Base-by-base conservation (phyloP, 2,329 filamentous ascomycete species). In the Dactylellina leptospora region DNA sequence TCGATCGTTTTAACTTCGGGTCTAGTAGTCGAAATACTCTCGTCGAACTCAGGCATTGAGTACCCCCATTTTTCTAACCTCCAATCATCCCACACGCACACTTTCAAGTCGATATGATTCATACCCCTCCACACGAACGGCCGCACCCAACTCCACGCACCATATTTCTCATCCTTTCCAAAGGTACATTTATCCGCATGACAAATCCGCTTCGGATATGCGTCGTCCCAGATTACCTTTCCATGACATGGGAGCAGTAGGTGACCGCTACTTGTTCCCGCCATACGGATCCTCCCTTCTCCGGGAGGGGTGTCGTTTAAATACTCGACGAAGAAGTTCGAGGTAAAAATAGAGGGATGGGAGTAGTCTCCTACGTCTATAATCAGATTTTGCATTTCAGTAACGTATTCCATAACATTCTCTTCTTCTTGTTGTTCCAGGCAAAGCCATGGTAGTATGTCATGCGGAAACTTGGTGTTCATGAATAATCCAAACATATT, bases 81-180 rank as follows among this genome's bases (percentile, higher is more conserved):
- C 62, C 62, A 68, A 28, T 68, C 62, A 30, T 68, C 62, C 62
- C 62, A 68, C n/a, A 68, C 53, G 18, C 61, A 66, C 13, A 20
- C 38, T 8, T 51, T 33, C 9, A 66, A 36, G n/a, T 66, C 44
- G n/a, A 62, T 23, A 40, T 44, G 11, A 16, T 53, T 23, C 47
- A 22, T 44, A 11, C 54, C 25, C 4, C 47, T 33, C 22, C 33
- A 25, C 3, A 8, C 4, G 33, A 53, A 54, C 4, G 58, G 47
- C 6, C 47, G 18, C 3, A 54, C 36, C 58, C 58, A 62, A 23
- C 45, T 44, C 4, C 4, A 9, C 8, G 4, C 4, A 11, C 47
- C 58, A n/a, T 45, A 51, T 8, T 23, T 18, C 25, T 62, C 47
- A 1, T 13, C 23, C 25, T 5, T 22, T 20, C 25, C 28, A n/a